phyloP scores from a whole-genome alignment of 2,329 filamentous ascomycete genomes.

The Scleromitrula shiraiana region DNA sequence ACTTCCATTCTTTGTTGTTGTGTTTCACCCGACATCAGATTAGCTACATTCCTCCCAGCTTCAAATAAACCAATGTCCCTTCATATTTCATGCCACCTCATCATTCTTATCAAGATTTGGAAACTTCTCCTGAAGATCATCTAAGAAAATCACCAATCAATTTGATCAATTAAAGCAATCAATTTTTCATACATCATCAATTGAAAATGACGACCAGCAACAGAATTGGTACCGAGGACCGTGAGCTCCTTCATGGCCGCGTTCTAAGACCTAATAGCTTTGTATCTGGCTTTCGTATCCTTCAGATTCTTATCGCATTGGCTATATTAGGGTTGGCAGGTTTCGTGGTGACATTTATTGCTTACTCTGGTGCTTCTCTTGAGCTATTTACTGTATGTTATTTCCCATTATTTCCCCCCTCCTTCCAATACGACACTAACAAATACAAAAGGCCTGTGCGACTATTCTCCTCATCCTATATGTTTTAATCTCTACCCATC shows the following conservation, averaged over 20 bases:
- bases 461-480: conserved; percentile 6
- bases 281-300: neutral
- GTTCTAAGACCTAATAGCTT: neutral
- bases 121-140: neutral
- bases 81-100: neutral
- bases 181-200: neutral
- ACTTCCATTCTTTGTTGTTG: neutral
- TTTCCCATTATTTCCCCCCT: neutral
- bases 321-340: conserved; percentile 2
- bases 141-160: neutral
- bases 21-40: neutral
- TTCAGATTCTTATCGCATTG: conserved; percentile 1
- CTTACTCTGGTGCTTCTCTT: conserved; percentile 2
- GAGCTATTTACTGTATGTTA: conserved; percentile 4
- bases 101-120: neutral
- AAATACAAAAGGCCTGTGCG: neutral
- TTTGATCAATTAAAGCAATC: neutral
- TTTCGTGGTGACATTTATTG: conserved; percentile 2
- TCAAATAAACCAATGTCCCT: neutral
- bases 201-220: neutral
- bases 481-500: neutral
- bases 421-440: no score
- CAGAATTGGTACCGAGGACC: neutral
- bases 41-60: neutral
- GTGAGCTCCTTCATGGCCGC: neutral